These are phyloP conservation scores for Citrus hindsii DNA, from an alignment of 345 rosid genomes.

Conservation along the genomic window DNA sequence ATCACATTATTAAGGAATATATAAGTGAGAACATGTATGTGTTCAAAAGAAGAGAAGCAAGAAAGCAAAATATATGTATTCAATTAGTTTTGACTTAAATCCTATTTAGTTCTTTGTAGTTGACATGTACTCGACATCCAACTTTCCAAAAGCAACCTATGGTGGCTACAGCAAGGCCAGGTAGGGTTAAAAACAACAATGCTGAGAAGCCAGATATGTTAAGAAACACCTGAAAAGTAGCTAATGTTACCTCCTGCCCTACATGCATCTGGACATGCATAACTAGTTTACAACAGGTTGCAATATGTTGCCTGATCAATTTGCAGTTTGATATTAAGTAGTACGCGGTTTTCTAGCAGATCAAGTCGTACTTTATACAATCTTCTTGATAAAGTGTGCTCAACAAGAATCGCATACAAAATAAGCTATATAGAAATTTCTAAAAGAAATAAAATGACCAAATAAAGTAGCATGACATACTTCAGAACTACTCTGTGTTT, in stretches of 20 bases:
- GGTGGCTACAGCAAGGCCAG: background rate
- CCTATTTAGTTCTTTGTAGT: background rate
- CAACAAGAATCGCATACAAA: background rate
- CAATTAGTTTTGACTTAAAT: background rate
- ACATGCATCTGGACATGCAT: background rate
- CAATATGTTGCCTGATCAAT: background rate
- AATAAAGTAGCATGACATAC: conserved; percentile 42
- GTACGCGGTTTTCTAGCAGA: background rate
- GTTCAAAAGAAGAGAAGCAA: background rate
- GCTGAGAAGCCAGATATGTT: background rate
- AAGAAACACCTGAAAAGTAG: background rate
- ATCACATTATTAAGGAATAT: background rate
- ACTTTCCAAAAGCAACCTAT: background rate
- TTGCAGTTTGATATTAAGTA: background rate
- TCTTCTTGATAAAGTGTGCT: background rate
- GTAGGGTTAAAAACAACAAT: background rate
- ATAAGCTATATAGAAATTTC: background rate
- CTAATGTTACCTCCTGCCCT: background rate
- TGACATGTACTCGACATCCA: background rate
- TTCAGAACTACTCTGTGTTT: conserved; percentile 67
- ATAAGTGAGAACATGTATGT: background rate
- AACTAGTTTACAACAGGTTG: background rate
- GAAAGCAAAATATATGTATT: background rate
- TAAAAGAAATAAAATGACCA: conserved; percentile 4
- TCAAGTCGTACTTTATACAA: background rate